These are phyloP conservation scores for Crassisporium funariophilum DNA, from an alignment of 768 basidiomycete genomes.

Conservation along the genomic window DNA sequence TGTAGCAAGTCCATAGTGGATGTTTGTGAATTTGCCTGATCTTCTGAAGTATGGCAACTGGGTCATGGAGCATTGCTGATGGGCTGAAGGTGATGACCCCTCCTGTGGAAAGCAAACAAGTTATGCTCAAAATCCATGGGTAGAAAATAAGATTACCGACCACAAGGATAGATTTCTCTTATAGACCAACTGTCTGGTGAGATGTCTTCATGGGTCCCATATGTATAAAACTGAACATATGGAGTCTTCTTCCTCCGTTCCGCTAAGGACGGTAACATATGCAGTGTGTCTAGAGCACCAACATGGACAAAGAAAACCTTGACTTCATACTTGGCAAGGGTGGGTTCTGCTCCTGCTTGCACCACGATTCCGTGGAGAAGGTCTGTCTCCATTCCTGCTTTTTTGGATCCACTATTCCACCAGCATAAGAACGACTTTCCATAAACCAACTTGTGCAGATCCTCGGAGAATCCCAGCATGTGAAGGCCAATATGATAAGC, in stretches of 20 bases:
- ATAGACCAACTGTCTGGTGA: slow-evolving; percentile 60
- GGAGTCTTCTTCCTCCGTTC: slow-evolving; percentile 45
- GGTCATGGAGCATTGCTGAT: slow-evolving; percentile 55
- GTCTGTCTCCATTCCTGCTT: slow-evolving; percentile 36
- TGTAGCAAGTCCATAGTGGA: slow-evolving; percentile 68
- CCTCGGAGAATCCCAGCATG: slow-evolving; percentile 49
- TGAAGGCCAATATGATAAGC: slow-evolving; percentile 43
- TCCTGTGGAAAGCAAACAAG: slow-evolving; percentile 40
- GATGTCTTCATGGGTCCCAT: slow-evolving; percentile 62
- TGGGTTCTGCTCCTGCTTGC: slow-evolving; percentile 41
- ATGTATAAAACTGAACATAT: slow-evolving; percentile 63
- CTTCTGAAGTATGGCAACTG: slow-evolving; percentile 45
- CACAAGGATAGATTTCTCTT: slow-evolving; percentile 66
- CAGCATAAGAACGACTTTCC: slow-evolving; percentile 52
- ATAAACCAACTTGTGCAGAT: slow-evolving; percentile 44
- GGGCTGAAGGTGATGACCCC: slow-evolving; percentile 76
- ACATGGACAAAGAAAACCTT: slow-evolving; percentile 69
- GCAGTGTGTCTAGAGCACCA: slow-evolving; percentile 51
- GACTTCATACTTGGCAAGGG: slow-evolving; percentile 39
- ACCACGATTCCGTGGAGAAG: slow-evolving; percentile 47
- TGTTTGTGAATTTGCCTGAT: slow-evolving; percentile 59
- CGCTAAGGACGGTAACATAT: slow-evolving; percentile 50
- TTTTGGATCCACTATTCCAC: slow-evolving; percentile 26
- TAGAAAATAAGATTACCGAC: slow-evolving; percentile 37
- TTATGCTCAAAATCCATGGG: background rate